Base-by-base conservation (phyloP, 768 basidiomycete genomes). In the Boletus barrowsii region DNA sequence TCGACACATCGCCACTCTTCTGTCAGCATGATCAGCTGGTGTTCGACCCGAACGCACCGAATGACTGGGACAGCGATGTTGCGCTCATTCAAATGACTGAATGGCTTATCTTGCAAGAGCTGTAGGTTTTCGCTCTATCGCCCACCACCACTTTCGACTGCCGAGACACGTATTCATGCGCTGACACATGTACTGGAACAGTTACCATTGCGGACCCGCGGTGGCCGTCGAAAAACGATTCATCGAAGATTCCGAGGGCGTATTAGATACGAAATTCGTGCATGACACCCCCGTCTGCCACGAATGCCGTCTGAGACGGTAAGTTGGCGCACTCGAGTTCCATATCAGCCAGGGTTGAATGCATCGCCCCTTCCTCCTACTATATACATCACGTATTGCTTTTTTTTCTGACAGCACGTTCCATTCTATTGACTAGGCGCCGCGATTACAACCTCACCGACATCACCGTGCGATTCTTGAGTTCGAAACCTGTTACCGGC, bases 21-120 rank as follows among this genome's bases (percentile, higher is more conserved):
- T 93, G 92, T 69, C 72, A 80, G 53, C 92, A 93, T 68, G 74
- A 74, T 6, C 67, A 76, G 56, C 77, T 93, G 9, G 67, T 74
- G 14, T 73, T 92, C 46, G 89, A 93, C 68, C 84, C 88, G 1
- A 87, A 84, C 61, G 73, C 72, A 45, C 62, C 75, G 3, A 73
- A 75, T 29, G 89, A 91, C 62, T 65, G 86, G 50, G 83, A 87
- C 56, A 73, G 75, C 2, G 78, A 74, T 7, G 72, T 84, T 42
- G 73, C 78, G 13, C 69, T 90, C 41, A 79, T 91, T 55, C 78
- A 78, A 62, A 75, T 74, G 55, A 73, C 72, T 41, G 86, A 92
- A 53, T 93, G 89, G 89, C 75, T 82, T 46, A 68, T 73, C 30
- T 62, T 92, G 50, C 73, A 78, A 58, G 71, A 76, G 18, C 63